These are phyloP conservation scores for Endoconidiophora laricicola DNA, from an alignment of 2,329 filamentous ascomycete genomes.

Conservation along the genomic window DNA sequence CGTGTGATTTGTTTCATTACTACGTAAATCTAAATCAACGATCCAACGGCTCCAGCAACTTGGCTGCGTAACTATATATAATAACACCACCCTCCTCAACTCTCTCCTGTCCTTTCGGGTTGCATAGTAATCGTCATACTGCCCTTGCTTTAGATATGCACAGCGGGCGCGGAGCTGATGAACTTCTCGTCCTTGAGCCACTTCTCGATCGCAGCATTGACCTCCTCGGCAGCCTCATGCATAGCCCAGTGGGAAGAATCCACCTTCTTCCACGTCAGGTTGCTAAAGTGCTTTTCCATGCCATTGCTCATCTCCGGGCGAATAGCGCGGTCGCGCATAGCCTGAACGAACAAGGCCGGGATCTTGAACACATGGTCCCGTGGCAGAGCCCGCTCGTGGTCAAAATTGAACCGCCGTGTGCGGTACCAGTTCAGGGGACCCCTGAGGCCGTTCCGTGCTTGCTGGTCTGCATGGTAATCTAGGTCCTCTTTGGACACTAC, in stretches of 20 bases:
- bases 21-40: too few species aligned
- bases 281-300: slow-evolving; percentile 53
- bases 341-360: slow-evolving; percentile 61
- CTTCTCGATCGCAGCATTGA: slow-evolving; percentile 50
- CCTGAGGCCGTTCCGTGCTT: slow-evolving; percentile 52
- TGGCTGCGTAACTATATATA: background rate
- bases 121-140: background rate
- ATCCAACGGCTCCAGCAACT: too few species aligned
- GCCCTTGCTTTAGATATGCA: slow-evolving; percentile 21
- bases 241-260: slow-evolving; percentile 67
- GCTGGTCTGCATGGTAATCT: slow-evolving; percentile 61
- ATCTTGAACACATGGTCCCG: slow-evolving; percentile 30
- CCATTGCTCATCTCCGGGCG: slow-evolving; percentile 51
- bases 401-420: slow-evolving; percentile 51
- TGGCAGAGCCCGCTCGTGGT: slow-evolving; percentile 52
- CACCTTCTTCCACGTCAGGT: slow-evolving; percentile 50
- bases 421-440: slow-evolving; percentile 87
- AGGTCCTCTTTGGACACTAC: slow-evolving; percentile 53
- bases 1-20: too few species aligned
- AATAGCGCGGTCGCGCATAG: slow-evolving; percentile 53
- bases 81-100: background rate
- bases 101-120: background rate
- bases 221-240: slow-evolving; percentile 51
- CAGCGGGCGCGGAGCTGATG: slow-evolving; percentile 16
- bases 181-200: slow-evolving; percentile 40